Evolutionary conservation across 805 yeast species (phyloP).

Genomic region (Starmerella potacharoeniae): DNA sequence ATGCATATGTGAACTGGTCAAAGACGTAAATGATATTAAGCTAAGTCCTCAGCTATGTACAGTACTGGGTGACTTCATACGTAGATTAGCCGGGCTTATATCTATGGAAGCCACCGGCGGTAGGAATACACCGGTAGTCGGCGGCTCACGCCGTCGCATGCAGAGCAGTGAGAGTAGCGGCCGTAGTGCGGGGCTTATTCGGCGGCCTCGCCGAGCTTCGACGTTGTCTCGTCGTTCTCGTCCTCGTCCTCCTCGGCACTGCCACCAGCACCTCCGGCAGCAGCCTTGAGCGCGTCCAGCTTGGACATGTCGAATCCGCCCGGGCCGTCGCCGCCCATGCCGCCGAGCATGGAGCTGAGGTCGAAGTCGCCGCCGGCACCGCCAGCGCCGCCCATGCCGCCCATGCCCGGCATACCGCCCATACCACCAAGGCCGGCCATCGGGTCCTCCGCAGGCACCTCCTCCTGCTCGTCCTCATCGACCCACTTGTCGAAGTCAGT

Average conservation of each 20-base stretch:
- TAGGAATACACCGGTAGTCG: too few relatives aligned
- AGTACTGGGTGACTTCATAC: not conserved
- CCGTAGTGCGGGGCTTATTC: slow-evolving; percentile 8
- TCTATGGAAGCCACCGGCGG: not conserved
- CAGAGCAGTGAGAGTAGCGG: too few relatives aligned
- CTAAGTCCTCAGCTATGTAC: not conserved
- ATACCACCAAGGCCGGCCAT: slow-evolving; percentile 31
- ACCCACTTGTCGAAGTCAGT: slow-evolving; percentile 98
- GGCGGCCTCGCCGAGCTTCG: slow-evolving; percentile 19
- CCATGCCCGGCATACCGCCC: slow-evolving; percentile 31
- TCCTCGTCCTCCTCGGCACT: slow-evolving; percentile 17
- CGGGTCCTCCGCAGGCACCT: slow-evolving; percentile 38
- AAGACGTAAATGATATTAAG: too few relatives aligned
- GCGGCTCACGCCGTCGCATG: too few relatives aligned
- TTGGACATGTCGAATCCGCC: slow-evolving; percentile 26
- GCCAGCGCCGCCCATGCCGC: slow-evolving; percentile 35
- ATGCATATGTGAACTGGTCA: too few relatives aligned
- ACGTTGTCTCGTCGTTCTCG: slow-evolving; percentile 21
- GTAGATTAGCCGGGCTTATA: not conserved
- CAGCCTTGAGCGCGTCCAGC: slow-evolving; percentile 18
- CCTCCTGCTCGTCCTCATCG: slow-evolving; percentile 95
- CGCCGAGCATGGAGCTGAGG: slow-evolving; percentile 2
- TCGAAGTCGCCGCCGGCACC: slow-evolving; percentile 25
- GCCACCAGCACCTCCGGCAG: not conserved
- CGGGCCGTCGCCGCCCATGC: slow-evolving; percentile 16